Conservation (phyloP, 73 alveolate species). For the Paramecium caudatum region DNA sequence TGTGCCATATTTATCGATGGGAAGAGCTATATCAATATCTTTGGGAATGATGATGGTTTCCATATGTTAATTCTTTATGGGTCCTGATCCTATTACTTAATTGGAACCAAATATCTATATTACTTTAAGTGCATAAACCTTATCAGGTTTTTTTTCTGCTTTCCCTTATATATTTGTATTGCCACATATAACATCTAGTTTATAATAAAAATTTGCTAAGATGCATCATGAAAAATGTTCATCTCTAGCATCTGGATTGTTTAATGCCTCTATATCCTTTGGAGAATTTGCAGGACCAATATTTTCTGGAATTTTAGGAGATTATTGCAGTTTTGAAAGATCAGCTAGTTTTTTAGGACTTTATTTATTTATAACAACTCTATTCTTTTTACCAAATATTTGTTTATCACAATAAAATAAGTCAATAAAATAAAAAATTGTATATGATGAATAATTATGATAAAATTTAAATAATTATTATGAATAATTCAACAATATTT, state of each 20-base stretch:
- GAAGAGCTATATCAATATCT: not conserved
- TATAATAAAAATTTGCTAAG: not conserved
- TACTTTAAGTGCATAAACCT: not conserved
- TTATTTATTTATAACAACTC: not conserved
- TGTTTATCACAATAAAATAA: not conserved
- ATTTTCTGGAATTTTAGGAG: not conserved
- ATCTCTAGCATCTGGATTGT: not conserved
- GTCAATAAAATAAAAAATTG: too few species aligned
- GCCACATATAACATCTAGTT: not conserved
- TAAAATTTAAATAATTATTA: too few species aligned
- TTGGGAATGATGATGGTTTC: not conserved
- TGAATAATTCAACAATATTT: too few species aligned
- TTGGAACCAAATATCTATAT: not conserved
- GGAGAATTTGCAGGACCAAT: constrained; percentile 59
- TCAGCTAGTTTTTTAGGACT: not conserved
- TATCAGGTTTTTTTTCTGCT: not conserved
- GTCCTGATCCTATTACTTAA: not conserved
- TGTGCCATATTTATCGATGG: not conserved
- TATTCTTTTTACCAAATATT: not conserved
- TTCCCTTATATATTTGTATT: not conserved
- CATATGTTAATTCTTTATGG: not conserved
- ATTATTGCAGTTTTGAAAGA: not conserved
- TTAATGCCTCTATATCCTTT: not conserved
- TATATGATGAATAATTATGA: too few species aligned
- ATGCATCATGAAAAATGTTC: not conserved